phyloP scores from a whole-genome alignment of 345 rosid species.

The Citropsis articulata region DNA sequence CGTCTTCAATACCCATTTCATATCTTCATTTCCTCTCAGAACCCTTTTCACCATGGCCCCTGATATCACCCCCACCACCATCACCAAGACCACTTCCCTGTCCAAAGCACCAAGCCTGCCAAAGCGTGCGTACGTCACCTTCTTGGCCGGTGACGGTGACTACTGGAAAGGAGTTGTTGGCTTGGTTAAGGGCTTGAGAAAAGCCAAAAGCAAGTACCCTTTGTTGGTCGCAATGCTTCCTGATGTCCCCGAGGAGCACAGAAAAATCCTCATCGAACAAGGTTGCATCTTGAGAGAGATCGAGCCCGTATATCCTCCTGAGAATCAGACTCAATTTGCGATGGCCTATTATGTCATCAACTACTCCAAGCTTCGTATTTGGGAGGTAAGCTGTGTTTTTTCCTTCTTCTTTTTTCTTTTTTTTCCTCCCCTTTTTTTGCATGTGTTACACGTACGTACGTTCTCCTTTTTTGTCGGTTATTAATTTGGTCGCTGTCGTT shows the following conservation, averaged over 20 bases:
- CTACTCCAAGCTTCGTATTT: slow-evolving; percentile 75
- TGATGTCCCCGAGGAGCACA: slow-evolving; percentile 62
- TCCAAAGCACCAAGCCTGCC: slow-evolving; percentile 9
- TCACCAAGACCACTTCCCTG: slow-evolving; percentile 5
- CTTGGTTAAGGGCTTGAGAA: slow-evolving; percentile 65
- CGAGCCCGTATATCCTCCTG: slow-evolving; percentile 56
- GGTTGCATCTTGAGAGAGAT: slow-evolving; percentile 60
- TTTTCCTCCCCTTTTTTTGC: background rate
- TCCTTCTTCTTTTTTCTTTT: no score
- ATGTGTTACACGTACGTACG: background rate
- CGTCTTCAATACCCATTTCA: no score
- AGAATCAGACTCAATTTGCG: slow-evolving; percentile 68
- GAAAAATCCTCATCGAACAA: slow-evolving; percentile 46
- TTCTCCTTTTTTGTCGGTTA: background rate
- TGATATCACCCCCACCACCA: slow-evolving; percentile 13
- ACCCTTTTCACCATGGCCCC: slow-evolving; percentile 30
- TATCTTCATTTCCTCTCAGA: background rate
- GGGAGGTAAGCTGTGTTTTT: slow-evolving; percentile 46
- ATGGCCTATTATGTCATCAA: slow-evolving; percentile 79
- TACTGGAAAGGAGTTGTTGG: slow-evolving; percentile 75
- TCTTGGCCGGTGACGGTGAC: slow-evolving; percentile 71
- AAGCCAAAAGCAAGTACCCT: slow-evolving; percentile 50
- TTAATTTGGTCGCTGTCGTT: background rate
- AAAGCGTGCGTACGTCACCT: slow-evolving; percentile 47
- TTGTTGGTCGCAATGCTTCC: slow-evolving; percentile 64